Evolutionary conservation across 805 yeast species (phyloP), one percentile per base, ranked within the genome.

Genomic region (Candida michaelii): DNA sequence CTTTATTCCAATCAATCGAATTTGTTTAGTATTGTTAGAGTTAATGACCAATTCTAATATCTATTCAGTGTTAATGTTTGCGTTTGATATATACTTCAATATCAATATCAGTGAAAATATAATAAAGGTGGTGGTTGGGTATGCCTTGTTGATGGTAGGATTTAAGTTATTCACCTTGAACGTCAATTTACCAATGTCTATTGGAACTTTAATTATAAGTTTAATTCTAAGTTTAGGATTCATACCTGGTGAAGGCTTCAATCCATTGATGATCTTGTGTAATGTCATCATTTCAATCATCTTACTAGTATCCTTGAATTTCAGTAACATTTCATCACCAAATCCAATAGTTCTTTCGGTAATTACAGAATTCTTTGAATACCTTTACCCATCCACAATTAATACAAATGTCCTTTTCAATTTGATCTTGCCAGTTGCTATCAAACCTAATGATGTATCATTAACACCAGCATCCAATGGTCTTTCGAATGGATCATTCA

Each of bases 51-150:
- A 32, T 33, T 39, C 43, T 13, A 27, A 24, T 24, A n/a, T 30
- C 16, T 41, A 41, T 41, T 23, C 36, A 7, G 5, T 41, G 2
- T 17, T 24, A n/a, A 23, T 24, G 31, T 35, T 41, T 16, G 16
- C 32, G 7, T 35, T 36, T 30, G 44, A 41, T 15, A 36, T 41
- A 21, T 35, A 30, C 30, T 41, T 35, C 14, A 41, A 41, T 19
- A 4, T 41, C 3, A 27, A 19, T 6, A 8, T 7, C 5, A 18
- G 36, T 14, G 3, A 11, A 4, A 30, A 24, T n/a, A 21, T 41
- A 9, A 5, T 41, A 2, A 41, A 36, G 15, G n/a, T 41, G 15
- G 25, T 35, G 5, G 11, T 36, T 2, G 44, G 44, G 16, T 36
- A 41, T 18, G 5, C 10, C 3, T 21, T 35, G 2, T 11, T 27